A percentile compares a stretch with the other conserved stretches of the same genome.
Evolutionary conservation across 75 land plant species (phyloP).

Genomic region (Selaginella moellendorffii): DNA sequence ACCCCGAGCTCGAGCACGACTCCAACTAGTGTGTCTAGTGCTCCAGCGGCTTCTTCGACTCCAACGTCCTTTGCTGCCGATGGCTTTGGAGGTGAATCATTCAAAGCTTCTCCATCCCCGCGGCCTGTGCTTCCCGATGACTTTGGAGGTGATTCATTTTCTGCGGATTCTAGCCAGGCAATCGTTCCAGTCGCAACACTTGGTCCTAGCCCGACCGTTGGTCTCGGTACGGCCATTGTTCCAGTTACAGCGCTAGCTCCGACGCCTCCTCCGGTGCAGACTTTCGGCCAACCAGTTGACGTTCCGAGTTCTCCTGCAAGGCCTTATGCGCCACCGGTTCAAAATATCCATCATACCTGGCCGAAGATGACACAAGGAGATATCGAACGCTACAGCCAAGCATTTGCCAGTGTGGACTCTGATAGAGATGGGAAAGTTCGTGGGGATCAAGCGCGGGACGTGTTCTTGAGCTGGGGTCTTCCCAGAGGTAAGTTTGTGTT

Average conservation of each 20-base stretch:
- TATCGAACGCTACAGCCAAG: background rate
- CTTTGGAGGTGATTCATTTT: background rate
- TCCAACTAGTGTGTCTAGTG: background rate
- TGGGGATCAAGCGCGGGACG: background rate
- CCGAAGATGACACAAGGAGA: conserved; percentile 4
- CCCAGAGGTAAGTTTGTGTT: conserved; percentile 2
- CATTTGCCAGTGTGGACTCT: background rate
- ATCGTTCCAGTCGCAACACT: background rate
- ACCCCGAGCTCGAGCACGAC: background rate
- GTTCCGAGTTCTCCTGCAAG: background rate
- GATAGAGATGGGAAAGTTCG: conserved; percentile 3
- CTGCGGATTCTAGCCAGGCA: too few species aligned
- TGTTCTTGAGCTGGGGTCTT: conserved; percentile 4
- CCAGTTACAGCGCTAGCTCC: background rate
- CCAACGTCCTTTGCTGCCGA: background rate
- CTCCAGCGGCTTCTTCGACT: too few species aligned
- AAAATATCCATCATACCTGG: background rate
- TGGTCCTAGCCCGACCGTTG: background rate
- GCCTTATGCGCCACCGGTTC: background rate
- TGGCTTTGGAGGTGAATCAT: background rate
- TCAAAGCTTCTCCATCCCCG: background rate
- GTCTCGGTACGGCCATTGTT: background rate
- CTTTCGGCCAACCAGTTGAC: background rate
- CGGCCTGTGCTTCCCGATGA: background rate
- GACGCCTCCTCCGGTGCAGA: background rate